A percentile compares a stretch with the other conserved stretches of the same genome.
phyloP scores from a whole-genome alignment of 2,329 filamentous ascomycete species.

The Trichoderma harzianum region DNA sequence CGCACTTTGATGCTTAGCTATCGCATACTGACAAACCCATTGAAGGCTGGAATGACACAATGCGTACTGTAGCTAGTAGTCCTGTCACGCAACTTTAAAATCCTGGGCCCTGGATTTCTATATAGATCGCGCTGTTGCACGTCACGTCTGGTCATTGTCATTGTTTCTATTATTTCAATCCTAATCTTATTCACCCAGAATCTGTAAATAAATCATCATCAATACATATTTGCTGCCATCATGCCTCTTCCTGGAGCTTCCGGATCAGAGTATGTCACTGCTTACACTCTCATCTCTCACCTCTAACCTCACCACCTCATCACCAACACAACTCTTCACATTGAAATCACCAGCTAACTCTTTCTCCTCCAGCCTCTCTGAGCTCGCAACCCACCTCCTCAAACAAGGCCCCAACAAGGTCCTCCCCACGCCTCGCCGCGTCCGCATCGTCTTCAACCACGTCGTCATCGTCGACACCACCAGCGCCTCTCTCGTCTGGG shows the following conservation, averaged over 20 bases:
- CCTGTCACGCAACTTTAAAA: not conserved
- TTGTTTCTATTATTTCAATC: not conserved
- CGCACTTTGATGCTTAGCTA: not conserved
- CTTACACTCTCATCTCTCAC: not conserved
- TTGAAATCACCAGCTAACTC: not conserved
- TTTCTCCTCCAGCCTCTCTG: constrained; percentile 24
- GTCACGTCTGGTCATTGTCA: not conserved
- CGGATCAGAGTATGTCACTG: constrained; percentile 2
- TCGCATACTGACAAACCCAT: not conserved
- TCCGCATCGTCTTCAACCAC: constrained; percentile 35
- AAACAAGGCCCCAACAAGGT: constrained; percentile 28
- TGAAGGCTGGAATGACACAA: not conserved
- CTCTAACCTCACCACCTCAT: not conserved
- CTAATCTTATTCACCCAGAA: not conserved
- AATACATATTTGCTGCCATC: not conserved
- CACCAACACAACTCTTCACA: not conserved
- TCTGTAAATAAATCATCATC: not conserved
- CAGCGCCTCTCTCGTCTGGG: constrained; percentile 40
- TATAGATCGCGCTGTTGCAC: not conserved
- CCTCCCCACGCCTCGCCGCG: constrained; percentile 28
- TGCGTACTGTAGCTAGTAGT: not conserved
- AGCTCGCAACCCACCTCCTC: constrained; percentile 28
- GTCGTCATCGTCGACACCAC: constrained; percentile 37
- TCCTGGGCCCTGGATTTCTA: not conserved
- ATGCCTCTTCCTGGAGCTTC: not conserved